Evolutionary conservation across 2,329 filamentous ascomycete genomes (phyloP).

Genomic region (Macrophomina phaseolina): DNA sequence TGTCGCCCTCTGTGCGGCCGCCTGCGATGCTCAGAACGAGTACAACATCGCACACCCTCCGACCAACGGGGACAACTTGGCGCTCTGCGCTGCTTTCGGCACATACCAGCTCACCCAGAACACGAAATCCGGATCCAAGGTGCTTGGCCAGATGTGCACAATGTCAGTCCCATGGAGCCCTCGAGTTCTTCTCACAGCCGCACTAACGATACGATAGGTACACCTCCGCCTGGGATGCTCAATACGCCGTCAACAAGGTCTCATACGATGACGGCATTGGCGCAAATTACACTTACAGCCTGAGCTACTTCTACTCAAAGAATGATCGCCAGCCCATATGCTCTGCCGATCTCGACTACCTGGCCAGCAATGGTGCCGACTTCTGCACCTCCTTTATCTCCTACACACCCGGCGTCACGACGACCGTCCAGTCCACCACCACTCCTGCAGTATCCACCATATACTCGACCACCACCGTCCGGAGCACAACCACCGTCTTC

Average conservation of each 20-base stretch:
- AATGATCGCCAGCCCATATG: background rate
- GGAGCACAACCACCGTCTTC: background rate
- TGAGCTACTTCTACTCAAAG: constrained; percentile 5
- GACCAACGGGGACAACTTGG: background rate
- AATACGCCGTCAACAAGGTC: background rate
- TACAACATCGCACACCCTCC: constrained; percentile 20
- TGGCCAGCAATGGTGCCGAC: background rate
- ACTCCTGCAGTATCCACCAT: constrained; percentile 2
- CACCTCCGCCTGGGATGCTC: background rate
- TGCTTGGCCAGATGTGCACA: background rate
- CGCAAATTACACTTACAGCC: constrained; percentile 11
- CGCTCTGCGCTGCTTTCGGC: constrained; percentile 41
- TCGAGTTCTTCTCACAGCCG: background rate
- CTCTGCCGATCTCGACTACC: background rate
- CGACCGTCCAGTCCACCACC: background rate
- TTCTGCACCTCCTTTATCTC: constrained; percentile 10
- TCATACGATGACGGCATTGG: constrained; percentile 9
- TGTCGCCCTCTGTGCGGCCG: constrained; percentile 37
- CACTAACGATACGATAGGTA: background rate
- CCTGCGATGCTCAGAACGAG: constrained; percentile 31
- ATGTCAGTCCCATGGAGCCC: background rate
- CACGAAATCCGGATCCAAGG: background rate
- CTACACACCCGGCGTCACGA: constrained; percentile 5
- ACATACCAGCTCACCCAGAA: constrained; percentile 33
- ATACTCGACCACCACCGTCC: background rate